Evolutionary conservation across 805 yeast species (phyloP).

Genomic region (Zygosaccharomyces siamensis): DNA sequence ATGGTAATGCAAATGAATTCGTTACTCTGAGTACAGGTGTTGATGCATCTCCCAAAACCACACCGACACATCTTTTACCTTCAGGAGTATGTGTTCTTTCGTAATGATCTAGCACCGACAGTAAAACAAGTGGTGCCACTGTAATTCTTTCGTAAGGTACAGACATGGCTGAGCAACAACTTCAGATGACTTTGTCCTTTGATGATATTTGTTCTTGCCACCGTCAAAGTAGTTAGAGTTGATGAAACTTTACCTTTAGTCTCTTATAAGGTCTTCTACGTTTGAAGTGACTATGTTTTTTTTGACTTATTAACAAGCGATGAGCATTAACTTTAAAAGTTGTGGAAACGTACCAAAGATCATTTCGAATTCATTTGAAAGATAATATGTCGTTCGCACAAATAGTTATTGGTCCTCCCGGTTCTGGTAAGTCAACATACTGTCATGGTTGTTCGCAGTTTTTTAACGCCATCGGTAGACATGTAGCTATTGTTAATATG

Average conservation of each 20-base stretch:
- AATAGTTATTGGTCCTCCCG: conserved; percentile 96
- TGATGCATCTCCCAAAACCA: conserved; percentile 76
- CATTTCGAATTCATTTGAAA: background rate
- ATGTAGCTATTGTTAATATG: conserved; percentile 74
- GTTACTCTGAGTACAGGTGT: conserved; percentile 60
- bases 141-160: conserved; percentile 55
- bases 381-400: conserved; percentile 67
- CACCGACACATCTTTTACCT: conserved; percentile 89
- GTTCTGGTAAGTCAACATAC: conserved; percentile 93
- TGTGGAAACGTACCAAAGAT: background rate
- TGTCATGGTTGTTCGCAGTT: conserved; percentile 92
- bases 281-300: conserved; percentile 1
- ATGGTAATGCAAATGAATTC: conserved; percentile 94
- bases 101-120: conserved; percentile 93
- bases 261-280: conserved; percentile 1
- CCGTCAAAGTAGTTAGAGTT: conserved; percentile 4
- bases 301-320: background rate
- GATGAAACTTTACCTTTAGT: conserved; percentile 2
- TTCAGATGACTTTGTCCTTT: background rate
- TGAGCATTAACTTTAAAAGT: background rate
- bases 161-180: conserved; percentile 4
- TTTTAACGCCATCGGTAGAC: conserved; percentile 88
- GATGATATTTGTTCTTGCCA: background rate
- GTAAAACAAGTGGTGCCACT: conserved; percentile 90
- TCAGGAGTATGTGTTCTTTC: conserved; percentile 73